These are phyloP conservation scores for Geotrichum ghanense DNA, from an alignment of 805 yeast species.

Conservation along the genomic window DNA sequence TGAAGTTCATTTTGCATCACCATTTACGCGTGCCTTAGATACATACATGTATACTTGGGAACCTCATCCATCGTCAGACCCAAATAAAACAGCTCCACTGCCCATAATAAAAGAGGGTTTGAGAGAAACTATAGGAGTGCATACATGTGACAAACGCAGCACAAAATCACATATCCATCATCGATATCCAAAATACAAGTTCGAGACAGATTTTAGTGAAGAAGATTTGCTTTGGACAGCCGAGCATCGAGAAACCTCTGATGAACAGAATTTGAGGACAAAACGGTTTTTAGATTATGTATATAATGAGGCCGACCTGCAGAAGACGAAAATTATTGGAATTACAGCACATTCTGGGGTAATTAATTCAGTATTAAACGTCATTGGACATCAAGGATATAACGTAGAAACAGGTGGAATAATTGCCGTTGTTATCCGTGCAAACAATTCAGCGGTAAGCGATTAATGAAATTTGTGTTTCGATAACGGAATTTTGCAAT, in stretches of 20 bases:
- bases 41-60: constrained; percentile 40
- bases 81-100: constrained; percentile 8
- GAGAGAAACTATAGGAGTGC: constrained; percentile 39
- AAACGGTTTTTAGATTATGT: constrained; percentile 31
- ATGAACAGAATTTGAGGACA: constrained; percentile 32
- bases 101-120: constrained; percentile 36
- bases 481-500: too few relatives aligned
- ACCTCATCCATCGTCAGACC: not conserved
- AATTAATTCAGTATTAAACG: constrained; percentile 37
- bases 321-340: constrained; percentile 18
- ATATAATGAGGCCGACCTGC: constrained; percentile 12
- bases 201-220: constrained; percentile 37
- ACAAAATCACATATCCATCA: constrained; percentile 28
- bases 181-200: constrained; percentile 32
- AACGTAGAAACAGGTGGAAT: constrained; percentile 44
- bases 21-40: constrained; percentile 40
- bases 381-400: constrained; percentile 36
- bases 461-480: too few relatives aligned
- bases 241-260: constrained; percentile 36
- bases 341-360: constrained; percentile 44
- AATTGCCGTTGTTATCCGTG: constrained; percentile 38
- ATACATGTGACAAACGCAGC: constrained; percentile 38
- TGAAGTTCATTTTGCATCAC: constrained; percentile 35
- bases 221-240: constrained; percentile 34
- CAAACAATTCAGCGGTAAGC: not conserved